Evolutionary conservation across 257 asterid genomes (phyloP), one percentile per base, ranked within the genome.

Genomic region (Penstemon eatonii): DNA sequence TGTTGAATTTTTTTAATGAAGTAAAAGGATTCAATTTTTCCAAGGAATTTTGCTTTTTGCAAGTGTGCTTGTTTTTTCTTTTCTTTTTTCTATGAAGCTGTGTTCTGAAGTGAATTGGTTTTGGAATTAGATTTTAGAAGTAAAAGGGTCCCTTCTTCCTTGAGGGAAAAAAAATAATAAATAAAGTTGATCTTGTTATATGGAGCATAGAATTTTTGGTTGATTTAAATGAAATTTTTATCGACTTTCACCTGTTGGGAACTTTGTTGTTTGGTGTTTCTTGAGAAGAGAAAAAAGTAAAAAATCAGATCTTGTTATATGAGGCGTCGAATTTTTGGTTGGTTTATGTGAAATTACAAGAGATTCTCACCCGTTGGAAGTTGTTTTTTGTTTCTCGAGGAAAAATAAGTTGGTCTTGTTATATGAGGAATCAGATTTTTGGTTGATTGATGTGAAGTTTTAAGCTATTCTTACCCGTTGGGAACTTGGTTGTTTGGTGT

Each of bases 31-130:
- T 63, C 68, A 10, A 42, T 68, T 74, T 69, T 58, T 57, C 65
- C 63, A 66, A 49, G 46, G 59, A 50, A 60, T 69, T 68, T 11
- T 25, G 49, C 60, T 53, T 61, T 69, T 41, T 53, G 38, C 63
- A 42, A 53, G 69, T 69, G 78, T 83, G 72, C 49, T 77, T 72
- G 45, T 38, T 42, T 56, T 73, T 5, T 74, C 9, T 66, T 6
- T 33, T 33, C 40, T 51, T 37, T 50, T 4, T 7, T 52, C 55
- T 65, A 25, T 10, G 41, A 6, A 54, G 61, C 56, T 6, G 12
- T 43, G 0, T 41, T 18, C 37, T 47, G 49, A 25, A 25, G 68
- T 68, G 68, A 73, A 61, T 38, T 40, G 57, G 64, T 4, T 65
- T 52, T 61, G 52, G 66, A 69, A 25, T 64, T 65, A 55, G 75